Base-by-base conservation (phyloP, 2,329 filamentous ascomycete species). In the Diaporthe caulivora region DNA sequence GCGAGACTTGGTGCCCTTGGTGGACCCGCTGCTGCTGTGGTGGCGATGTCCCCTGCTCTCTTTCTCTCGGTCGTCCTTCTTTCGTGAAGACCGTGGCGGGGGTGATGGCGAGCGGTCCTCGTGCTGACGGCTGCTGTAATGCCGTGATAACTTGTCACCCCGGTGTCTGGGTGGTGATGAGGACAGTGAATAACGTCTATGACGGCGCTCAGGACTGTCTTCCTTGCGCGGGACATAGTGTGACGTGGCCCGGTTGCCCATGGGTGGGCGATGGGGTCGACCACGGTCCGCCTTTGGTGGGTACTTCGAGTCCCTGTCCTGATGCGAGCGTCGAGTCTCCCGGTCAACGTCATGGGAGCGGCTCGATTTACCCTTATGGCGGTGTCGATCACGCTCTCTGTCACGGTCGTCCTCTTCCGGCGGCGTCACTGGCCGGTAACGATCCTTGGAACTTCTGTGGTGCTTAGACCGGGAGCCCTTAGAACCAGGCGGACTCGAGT, bases 271-370 rank as follows among this genome's bases (percentile, higher is more conserved):
- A 17, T 29, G 53, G n/a, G 70, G 74, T 8, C 74, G 74, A 9
- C 74, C 74, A 24, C 67, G 64, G 37, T 72, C 70, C 3, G 74
- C 24, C 26, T 54, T 71, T 6, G 74, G 74, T 3, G 74, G 72
- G 17, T 75, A 72, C 42, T 55, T 71, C n/a, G 69, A n/a, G 13
- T 74, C 74, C 47, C 47, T 72, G 24, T 57, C 51, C 21, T 70
- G 60, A 47, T 65, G 70, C 29, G 64, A 55, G 21, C 67, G 67
- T 8, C 57, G 69, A 40, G 40, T 29, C 11, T 58, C 69, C 26
- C 44, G 49, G 34, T 62, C 65, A 37, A 21, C 21, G 7, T 69
- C 62, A 31, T 55, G 26, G 18, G 37, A 71, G 7, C 65, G 62
- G 34, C 21, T 67, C 49, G 54, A 42, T 51, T 37, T 62, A 55